These are phyloP conservation scores for Cyberlindnera mycetangii DNA, from an alignment of 805 yeast species.

Conservation along the genomic window DNA sequence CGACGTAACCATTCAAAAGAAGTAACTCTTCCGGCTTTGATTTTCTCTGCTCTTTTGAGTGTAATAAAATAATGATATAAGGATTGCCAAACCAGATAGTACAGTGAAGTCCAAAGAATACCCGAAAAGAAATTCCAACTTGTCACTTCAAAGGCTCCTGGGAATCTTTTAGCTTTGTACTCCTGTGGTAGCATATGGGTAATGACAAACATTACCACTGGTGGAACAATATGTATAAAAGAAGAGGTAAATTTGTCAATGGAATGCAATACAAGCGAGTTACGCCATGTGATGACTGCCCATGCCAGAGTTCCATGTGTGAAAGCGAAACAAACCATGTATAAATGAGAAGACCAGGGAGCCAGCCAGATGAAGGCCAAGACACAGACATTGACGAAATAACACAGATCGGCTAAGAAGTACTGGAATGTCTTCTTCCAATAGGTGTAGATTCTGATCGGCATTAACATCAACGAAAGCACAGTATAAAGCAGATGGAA, in stretches of 20 bases:
- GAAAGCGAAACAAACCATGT: constrained; percentile 80
- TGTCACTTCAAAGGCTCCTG: constrained; percentile 71
- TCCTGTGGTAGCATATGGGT: constrained; percentile 65
- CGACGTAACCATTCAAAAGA: constrained; percentile 82
- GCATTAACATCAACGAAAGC: constrained; percentile 63
- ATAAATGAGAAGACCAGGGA: constrained; percentile 70
- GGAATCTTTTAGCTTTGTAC: constrained; percentile 56
- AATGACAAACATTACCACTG: constrained; percentile 79
- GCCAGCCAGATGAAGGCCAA: constrained; percentile 77
- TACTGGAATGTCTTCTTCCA: constrained; percentile 78
- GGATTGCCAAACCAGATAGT: constrained; percentile 88
- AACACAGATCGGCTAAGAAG: constrained; percentile 89
- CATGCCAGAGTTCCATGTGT: constrained; percentile 86
- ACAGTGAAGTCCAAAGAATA: constrained; percentile 72
- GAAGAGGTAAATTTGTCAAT: constrained; percentile 91
- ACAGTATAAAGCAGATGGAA: constrained; percentile 75
- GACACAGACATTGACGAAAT: constrained; percentile 75
- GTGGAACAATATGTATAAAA: constrained; percentile 89
- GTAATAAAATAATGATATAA: constrained; percentile 91
- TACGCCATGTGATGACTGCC: constrained; percentile 95
- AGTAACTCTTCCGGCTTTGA: constrained; percentile 81
- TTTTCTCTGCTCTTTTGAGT: constrained; percentile 70
- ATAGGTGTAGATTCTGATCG: constrained; percentile 80
- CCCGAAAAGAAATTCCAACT: constrained; percentile 73
- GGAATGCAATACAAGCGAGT: constrained; percentile 86